Evolutionary conservation across 1,284 basidiomycete species (phyloP).

Genomic region (Naganishia sp.): DNA sequence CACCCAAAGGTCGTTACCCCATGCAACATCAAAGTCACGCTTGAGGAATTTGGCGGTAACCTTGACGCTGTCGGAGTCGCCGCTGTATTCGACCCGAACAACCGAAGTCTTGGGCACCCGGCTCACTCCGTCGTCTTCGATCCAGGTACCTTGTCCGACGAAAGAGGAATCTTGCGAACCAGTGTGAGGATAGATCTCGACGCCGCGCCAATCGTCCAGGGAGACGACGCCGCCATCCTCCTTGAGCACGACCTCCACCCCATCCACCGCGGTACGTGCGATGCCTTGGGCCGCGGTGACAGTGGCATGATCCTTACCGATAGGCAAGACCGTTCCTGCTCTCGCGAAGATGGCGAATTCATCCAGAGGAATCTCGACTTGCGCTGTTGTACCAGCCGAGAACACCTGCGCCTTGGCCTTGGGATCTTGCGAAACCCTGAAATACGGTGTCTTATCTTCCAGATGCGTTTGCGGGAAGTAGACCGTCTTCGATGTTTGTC

Average conservation of each 20-base stretch:
- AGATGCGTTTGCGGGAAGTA: conserved; percentile 50
- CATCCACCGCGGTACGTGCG: conserved; percentile 48
- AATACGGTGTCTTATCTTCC: conserved; percentile 42
- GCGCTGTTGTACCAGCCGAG: conserved; percentile 42
- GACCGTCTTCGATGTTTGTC: conserved; percentile 46
- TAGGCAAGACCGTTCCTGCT: conserved; percentile 53
- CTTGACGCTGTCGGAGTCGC: conserved; percentile 38
- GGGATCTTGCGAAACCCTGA: conserved; percentile 30
- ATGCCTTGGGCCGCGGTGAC: conserved; percentile 49
- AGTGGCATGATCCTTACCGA: conserved; percentile 52
- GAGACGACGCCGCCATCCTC: conserved; percentile 51
- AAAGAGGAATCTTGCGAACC: conserved; percentile 24
- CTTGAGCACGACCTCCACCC: conserved; percentile 50
- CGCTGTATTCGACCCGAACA: conserved; percentile 46
- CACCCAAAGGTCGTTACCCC: conserved; percentile 49
- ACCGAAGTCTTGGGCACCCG: conserved; percentile 44
- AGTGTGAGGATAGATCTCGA: conserved; percentile 52
- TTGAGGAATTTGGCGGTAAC: conserved; percentile 45
- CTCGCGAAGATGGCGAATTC: conserved; percentile 54
- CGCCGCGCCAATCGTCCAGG: conserved; percentile 54
- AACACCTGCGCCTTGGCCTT: conserved; percentile 21
- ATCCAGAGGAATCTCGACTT: conserved; percentile 51
- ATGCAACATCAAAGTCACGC: conserved; percentile 51
- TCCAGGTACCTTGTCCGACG: conserved; percentile 45
- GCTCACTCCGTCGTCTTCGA: conserved; percentile 56